Evolutionary conservation across 345 rosid species (phyloP), one percentile per base, ranked within the genome.

Genomic region (Microcos paniculata): DNA sequence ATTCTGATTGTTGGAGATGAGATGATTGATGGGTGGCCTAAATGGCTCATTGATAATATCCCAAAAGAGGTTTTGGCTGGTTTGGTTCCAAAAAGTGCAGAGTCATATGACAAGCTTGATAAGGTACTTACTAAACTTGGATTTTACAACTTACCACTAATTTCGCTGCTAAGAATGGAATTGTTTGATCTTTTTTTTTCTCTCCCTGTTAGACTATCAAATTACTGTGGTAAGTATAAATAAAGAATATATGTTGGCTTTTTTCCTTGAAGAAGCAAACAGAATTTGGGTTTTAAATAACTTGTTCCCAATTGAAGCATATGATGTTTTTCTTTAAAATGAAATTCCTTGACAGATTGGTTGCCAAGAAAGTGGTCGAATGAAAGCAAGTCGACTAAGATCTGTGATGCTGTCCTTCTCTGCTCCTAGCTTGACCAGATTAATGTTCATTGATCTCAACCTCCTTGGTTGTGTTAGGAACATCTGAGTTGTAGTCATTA

Each of bases 11-110:
- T 30, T 70, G 82, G 56, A 6, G 84, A 56, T 58, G 87, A 84
- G 72, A 24, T 75, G 6, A 83, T 81, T 16, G 77, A 81, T 76
- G 95, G 92, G 6, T 87, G 95, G 92, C 95, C 95, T 3, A 87
- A 84, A 71, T 88, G 92, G 92, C 88, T 90, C 5, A 55, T 71
- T 62, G 88, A 81, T 76, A 88, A 90, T 79, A 78, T 88, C 77
- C 88, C 91, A 6, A 81, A 16, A 73, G 80, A 81, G 70, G 88
- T 72, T 77, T 82, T 87, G 76, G 83, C 83, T 58, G 85, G 89
- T 49, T 79, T 90, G 81, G 86, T 84, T 74, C 91, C 89, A 0
- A 90, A 81, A 38, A 84, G 95, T 71, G 91, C 90, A 0, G 95
- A 87, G 21, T 84, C 84, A 28, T 90, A 87, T 76, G 91, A 80